Conservation (phyloP, 164 flowering plant genomes). For the Amborella trichopoda region DNA sequence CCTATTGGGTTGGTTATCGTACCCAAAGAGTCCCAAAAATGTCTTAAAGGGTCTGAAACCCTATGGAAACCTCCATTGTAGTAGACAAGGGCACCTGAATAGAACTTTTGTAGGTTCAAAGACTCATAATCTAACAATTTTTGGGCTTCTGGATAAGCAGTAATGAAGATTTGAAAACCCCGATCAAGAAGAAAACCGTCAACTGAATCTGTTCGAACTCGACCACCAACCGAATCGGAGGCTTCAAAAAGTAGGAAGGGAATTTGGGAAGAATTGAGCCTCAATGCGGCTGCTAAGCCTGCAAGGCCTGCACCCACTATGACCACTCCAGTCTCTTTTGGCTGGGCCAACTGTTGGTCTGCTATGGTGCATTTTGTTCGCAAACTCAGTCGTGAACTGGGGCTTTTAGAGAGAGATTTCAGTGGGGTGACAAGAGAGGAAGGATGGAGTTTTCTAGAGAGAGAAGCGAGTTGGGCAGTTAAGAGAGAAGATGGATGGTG, state of each 20-base stretch:
- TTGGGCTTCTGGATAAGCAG: constrained; percentile 79
- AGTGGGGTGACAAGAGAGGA: too few relatives aligned
- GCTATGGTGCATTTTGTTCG: too few relatives aligned
- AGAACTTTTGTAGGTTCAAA: constrained; percentile 50
- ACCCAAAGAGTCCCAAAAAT: constrained; percentile 43
- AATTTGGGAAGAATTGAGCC: constrained; percentile 37
- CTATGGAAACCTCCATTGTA: constrained; percentile 55
- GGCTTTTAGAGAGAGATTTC: too few relatives aligned
- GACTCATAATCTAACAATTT: constrained; percentile 38
- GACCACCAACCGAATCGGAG: constrained; percentile 84
- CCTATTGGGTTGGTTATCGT: constrained; percentile 75
- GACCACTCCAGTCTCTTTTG: constrained; percentile 32
- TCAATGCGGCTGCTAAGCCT: constrained; percentile 85
- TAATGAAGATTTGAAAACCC: constrained; percentile 94
- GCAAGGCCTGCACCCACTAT: constrained; percentile 88
- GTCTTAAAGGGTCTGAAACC: constrained; percentile 78
- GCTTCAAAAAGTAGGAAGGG: constrained; percentile 80
- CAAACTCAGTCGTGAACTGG: too few relatives aligned
- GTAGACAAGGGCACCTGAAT: constrained; percentile 74
- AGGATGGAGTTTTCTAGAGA: too few relatives aligned
- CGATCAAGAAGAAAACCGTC: constrained; percentile 87
- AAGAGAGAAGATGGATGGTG: too few relatives aligned
- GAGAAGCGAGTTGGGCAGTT: too few relatives aligned
- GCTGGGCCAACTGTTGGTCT: not conserved
- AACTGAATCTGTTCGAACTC: constrained; percentile 69